Base-by-base conservation (phyloP, 2,329 filamentous ascomycete species). In the Erysiphe pulchra region DNA sequence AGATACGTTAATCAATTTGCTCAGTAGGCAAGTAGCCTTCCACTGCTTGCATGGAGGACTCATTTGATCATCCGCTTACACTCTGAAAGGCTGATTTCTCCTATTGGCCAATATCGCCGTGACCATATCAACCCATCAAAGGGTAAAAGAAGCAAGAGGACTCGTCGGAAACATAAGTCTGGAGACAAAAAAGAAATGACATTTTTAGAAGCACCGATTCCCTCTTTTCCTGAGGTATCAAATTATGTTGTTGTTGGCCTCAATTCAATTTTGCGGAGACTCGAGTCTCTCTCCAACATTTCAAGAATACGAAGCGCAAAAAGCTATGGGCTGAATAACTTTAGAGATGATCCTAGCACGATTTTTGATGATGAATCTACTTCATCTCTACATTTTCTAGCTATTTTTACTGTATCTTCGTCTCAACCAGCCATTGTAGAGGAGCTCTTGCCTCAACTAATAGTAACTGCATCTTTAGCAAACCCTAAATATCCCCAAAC, bases 211-310 rank as follows among this genome's bases (percentile, higher is more conserved):
- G 48, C 36, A 48, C 37, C 45, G 5, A 7, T 7, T 28, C 62
- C 60, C 18, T 64, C 62, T 40, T 50, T 48, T 42, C 73, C 75
- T 3, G 70, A 70, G 42, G 60, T 82, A 9, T 59, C 61, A n/a
- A 60, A 61, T 3, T 67, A 68, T 49, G 57, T 84, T 36, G 70
- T 80, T 43, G 61, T 80, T 42, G 80, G 80, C 2, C 62, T 83
- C 40, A 71, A 75, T 52, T 66, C 62, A 47, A 73, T 82, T 47
- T 76, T 72, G 5, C 68, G 72, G 16, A 64, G 63, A 43, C 64
- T 85, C 2, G 51, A 57, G 46, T 37, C 24, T 16, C 47, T 50
- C 14, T 54, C 54, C 1, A 47, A 52, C 33, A 40, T 34, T 3
- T 50, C 51, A 2, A 44, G n/a, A 30, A 17, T 6, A 32, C 34